Evolutionary conservation across 768 basidiomycete genomes (phyloP).

Genomic region (Solioccasus polychromus): DNA sequence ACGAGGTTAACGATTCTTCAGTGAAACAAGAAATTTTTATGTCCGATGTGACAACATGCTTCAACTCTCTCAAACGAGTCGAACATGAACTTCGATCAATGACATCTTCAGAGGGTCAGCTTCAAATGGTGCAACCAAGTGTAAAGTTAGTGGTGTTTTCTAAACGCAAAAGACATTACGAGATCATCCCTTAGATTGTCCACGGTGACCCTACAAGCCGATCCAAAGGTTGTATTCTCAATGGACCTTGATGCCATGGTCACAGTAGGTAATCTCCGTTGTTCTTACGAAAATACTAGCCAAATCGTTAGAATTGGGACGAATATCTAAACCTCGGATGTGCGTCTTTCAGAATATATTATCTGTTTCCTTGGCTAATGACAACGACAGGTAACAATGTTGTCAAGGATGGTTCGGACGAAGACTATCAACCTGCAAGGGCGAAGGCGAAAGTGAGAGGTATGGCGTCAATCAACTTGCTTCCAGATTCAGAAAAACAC

Average conservation of each 20-base stretch:
- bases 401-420: constrained; percentile 39
- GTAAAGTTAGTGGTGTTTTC: constrained; percentile 47
- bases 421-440: constrained; percentile 47
- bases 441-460: constrained; percentile 27
- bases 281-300: background rate
- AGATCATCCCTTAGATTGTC: constrained; percentile 39
- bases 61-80: constrained; percentile 73
- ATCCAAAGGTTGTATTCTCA: constrained; percentile 46
- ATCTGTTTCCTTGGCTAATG: background rate
- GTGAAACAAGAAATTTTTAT: constrained; percentile 85
- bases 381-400: constrained; percentile 6
- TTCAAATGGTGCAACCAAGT: constrained; percentile 70
- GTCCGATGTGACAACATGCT: constrained; percentile 77
- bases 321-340: constrained; percentile 52
- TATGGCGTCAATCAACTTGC: constrained; percentile 20
- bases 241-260: constrained; percentile 68
- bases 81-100: constrained; percentile 60
- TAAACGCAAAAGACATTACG: background rate
- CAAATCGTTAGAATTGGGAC: constrained; percentile 53
- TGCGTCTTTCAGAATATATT: constrained; percentile 17
- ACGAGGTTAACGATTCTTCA: constrained; percentile 26
- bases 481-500: constrained; percentile 39
- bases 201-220: constrained; percentile 49
- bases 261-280: constrained; percentile 40
- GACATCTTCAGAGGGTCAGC: constrained; percentile 44